phyloP scores from a whole-genome alignment of 2,329 filamentous ascomycete genomes.

The Phaeosphaeriaceae sp. region DNA sequence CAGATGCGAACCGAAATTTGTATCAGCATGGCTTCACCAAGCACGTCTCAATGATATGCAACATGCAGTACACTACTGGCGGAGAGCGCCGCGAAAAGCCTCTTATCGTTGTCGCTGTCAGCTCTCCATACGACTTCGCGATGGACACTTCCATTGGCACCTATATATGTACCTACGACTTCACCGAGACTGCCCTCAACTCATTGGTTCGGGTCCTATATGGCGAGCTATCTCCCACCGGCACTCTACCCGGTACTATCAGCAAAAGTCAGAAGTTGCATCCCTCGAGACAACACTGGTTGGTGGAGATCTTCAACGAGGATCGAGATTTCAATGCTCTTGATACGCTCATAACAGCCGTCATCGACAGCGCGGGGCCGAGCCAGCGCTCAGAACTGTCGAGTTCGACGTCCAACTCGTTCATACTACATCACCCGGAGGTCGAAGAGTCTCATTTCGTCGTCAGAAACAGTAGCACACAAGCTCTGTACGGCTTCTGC shows the following conservation, averaged over 20 bases:
- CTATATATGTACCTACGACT: slow-evolving; percentile 95
- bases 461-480: slow-evolving; percentile 91
- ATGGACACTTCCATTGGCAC: slow-evolving; percentile 90
- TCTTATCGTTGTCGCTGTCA: slow-evolving; percentile 88
- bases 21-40: slow-evolving; percentile 97
- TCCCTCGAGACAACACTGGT: slow-evolving; percentile 92
- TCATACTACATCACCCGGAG: slow-evolving; percentile 74
- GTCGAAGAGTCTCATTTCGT: slow-evolving; percentile 88
- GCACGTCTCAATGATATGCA: slow-evolving; percentile 94
- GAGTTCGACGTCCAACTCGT: slow-evolving; percentile 75
- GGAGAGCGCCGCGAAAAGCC: slow-evolving; percentile 81
- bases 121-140: slow-evolving; percentile 95
- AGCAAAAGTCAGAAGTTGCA: slow-evolving; percentile 86
- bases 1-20: slow-evolving; percentile 90
- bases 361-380: slow-evolving; percentile 72
- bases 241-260: slow-evolving; percentile 73
- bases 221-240: slow-evolving; percentile 71
- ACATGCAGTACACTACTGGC: slow-evolving; percentile 74
- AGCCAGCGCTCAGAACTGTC: slow-evolving; percentile 74
- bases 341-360: slow-evolving; percentile 74
- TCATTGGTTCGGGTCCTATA: slow-evolving; percentile 85
- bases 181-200: slow-evolving; percentile 89
- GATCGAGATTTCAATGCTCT: slow-evolving; percentile 78
- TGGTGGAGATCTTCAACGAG: slow-evolving; percentile 87
- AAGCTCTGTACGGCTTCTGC: slow-evolving; percentile 89